These are phyloP conservation scores for Aotearoamyces nothofagi DNA, from an alignment of 2,329 filamentous ascomycete genomes.

Conservation along the genomic window DNA sequence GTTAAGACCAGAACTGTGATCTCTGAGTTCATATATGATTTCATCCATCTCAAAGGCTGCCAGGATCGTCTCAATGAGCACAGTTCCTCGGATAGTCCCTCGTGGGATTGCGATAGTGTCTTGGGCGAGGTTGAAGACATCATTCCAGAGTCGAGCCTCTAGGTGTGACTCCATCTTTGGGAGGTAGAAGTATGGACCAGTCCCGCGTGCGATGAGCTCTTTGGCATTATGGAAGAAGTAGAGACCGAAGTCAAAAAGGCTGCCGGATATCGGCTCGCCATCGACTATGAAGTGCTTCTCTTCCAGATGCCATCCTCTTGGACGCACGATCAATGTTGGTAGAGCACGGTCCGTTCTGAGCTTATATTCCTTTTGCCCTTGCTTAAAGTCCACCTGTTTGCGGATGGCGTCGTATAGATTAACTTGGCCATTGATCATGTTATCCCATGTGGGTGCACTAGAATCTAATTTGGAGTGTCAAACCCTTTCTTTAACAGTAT, in stretches of 20 bases:
- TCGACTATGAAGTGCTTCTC: conserved; percentile 97
- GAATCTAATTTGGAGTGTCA: conserved; percentile 46
- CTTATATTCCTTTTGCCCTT: conserved; percentile 92
- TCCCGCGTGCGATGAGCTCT: conserved; percentile 70
- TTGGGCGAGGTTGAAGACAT: conserved; percentile 90
- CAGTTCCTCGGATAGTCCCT: conserved; percentile 87
- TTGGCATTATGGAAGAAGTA: conserved; percentile 98
- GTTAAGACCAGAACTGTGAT: conserved; percentile 93
- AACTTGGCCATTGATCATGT: conserved; percentile 97
- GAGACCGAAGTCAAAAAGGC: conserved; percentile 91
- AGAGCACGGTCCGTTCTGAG: conserved; percentile 77
- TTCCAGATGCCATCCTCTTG: conserved; percentile 93
- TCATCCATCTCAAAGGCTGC: conserved; percentile 99
- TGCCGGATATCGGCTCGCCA: conserved; percentile 83
- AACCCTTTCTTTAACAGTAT: background rate
- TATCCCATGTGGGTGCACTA: conserved; percentile 92
- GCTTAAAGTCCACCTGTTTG: conserved; percentile 89
- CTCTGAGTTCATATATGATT: conserved; percentile 97
- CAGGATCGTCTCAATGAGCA: conserved; percentile 94
- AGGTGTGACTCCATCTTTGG: conserved; percentile 98
- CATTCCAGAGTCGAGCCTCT: conserved; percentile 95
- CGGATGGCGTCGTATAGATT: conserved; percentile 96
- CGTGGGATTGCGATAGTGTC: conserved; percentile 82
- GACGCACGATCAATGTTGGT: conserved; percentile 85
- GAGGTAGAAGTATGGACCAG: conserved; percentile 93